Percentiles rank a stretch among this genome's conserved stretches.
Conservation (phyloP, 768 basidiomycete species). For the Dioszegia aurantiaca region DNA sequence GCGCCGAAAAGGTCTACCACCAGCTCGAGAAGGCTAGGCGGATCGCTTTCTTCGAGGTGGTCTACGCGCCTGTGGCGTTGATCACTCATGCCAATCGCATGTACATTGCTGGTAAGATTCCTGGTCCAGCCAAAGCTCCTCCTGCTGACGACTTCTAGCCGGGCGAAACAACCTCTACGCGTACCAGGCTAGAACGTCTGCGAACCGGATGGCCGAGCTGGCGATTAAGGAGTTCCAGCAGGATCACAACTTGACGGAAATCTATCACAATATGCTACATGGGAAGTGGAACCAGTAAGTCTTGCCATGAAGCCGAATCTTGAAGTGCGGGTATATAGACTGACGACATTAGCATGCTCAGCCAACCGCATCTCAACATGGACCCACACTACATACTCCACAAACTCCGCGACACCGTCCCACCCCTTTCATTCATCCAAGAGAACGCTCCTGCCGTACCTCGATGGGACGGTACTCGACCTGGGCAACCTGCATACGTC, state of each 20-base stretch:
- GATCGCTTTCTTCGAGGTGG: constrained; percentile 68
- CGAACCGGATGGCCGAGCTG: constrained; percentile 61
- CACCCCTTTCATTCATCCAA: constrained; percentile 35
- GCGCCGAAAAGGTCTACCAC: constrained; percentile 62
- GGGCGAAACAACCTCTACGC: constrained; percentile 64
- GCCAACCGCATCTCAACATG: constrained; percentile 32
- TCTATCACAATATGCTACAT: constrained; percentile 63
- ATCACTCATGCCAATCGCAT: constrained; percentile 63
- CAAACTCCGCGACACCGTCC: constrained; percentile 62
- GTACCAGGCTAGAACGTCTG: constrained; percentile 63
- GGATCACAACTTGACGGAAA: constrained; percentile 62
- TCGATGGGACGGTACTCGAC: constrained; percentile 57
- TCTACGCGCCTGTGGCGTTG: constrained; percentile 53
- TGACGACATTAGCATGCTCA: constrained; percentile 8
- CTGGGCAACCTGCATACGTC: constrained; percentile 58
- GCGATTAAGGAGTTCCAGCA: constrained; percentile 62
- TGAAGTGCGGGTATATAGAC: neutral
- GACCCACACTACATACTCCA: constrained; percentile 60
- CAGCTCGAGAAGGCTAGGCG: constrained; percentile 57
- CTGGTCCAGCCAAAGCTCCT: neutral
- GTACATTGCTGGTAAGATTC: constrained; percentile 57
- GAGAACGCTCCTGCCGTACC: constrained; percentile 59
- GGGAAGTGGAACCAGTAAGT: constrained; percentile 67
- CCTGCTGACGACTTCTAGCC: constrained; percentile 16
- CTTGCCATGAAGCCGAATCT: too few species aligned